Base-by-base conservation (phyloP, 345 rosid genomes). In the Eutrema heterophyllum region DNA sequence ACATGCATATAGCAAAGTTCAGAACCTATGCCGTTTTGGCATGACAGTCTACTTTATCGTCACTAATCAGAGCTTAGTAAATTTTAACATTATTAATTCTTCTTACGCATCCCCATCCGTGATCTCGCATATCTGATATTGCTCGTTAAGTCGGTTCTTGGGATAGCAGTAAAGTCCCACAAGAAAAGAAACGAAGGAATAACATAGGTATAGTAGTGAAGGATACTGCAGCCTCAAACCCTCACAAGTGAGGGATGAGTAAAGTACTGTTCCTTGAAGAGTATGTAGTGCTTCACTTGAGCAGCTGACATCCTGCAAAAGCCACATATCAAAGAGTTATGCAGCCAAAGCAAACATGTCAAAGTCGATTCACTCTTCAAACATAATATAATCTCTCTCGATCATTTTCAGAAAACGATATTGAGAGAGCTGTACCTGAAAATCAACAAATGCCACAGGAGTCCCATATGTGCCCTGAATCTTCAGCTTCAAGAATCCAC, bases 221-320 rank as follows among this genome's bases (percentile, higher is more conserved):
- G 97, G 97, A 92, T 92, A 90, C 98, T 89, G 91, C 78, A 88
- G 75, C 11, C 96, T 88, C 76, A 93, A 81, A 76, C 91, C 92
- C 36, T 86, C 94, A 9, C 92, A 88, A 26, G 85, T 68, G n/a
- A 82, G 80, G 15, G 95, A 84, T 49, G 96, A 89, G 81, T 84
- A 82, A 14, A 91, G 89, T 54, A 87, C 48, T 35, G 91, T 81
- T 64, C 98, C 96, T 78, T 88, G 94, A 64, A 91, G 87, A 73
- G 81, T 78, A 75, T 81, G 87, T 61, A 89, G 72, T 26, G 96
- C 91, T 56, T 73, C 88, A n/a, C 91, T 83, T 69, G 98, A 93
- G 72, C 86, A 83, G 36, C 80, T 79, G 12, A 91, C 77, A 39
- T 91, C 97, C 98, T 93, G 86, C 52, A 68, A 67, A 72, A 51